Evolutionary conservation across 1,284 basidiomycete genomes (phyloP).

Genomic region (Phylloporus sp.): DNA sequence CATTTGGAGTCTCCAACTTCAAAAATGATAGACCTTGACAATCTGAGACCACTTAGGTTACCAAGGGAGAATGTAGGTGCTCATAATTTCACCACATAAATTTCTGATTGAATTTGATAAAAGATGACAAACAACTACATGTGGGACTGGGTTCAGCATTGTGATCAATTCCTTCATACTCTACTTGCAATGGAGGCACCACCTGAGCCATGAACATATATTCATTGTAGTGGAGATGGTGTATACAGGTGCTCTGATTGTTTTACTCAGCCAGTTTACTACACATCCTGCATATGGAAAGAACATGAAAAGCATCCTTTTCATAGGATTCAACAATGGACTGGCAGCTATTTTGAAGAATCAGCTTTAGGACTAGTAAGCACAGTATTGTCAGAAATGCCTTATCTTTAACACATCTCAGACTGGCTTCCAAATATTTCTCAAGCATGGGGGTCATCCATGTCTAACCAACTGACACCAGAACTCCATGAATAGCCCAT

Average conservation of each 20-base stretch:
- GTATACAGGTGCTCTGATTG: neutral
- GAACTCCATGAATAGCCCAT: too few species aligned
- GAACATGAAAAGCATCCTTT: neutral
- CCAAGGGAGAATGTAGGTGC: too few species aligned
- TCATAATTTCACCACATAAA: too few species aligned
- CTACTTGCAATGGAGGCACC: neutral
- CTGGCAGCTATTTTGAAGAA: neutral
- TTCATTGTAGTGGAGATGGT: neutral
- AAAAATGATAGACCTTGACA: too few species aligned
- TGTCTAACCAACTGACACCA: too few species aligned
- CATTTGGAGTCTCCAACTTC: too few species aligned
- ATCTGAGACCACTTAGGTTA: too few species aligned
- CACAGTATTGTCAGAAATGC: too few species aligned
- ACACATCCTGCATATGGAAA: neutral
- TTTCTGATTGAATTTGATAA: too few species aligned
- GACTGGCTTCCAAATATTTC: too few species aligned
- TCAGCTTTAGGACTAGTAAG: neutral
- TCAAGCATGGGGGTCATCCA: too few species aligned
- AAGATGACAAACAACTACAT: neutral
- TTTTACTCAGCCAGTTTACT: neutral
- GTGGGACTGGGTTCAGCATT: neutral
- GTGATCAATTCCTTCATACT: neutral
- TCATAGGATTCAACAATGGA: neutral
- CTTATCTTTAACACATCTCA: too few species aligned
- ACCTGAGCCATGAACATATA: neutral